Percentiles rank a stretch among this genome's conserved stretches.
These are phyloP conservation scores for Dysphania ambrosioides DNA, from an alignment of 148 eudicot genomes.

Conservation along the genomic window DNA sequence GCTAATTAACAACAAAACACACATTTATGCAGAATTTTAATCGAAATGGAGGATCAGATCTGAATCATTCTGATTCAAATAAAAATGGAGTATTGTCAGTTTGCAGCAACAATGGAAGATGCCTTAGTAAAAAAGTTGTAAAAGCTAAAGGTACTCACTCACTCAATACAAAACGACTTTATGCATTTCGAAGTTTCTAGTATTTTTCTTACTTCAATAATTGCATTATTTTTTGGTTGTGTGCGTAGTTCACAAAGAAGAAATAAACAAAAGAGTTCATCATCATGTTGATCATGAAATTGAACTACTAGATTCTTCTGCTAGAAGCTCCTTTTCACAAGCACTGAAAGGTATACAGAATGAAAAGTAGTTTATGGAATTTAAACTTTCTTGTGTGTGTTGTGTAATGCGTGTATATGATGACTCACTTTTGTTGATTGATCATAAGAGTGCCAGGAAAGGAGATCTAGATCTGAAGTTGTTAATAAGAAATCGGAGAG, in stretches of 20 bases:
- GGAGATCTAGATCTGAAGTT: slow-evolving; percentile 63
- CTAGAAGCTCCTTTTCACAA: slow-evolving; percentile 68
- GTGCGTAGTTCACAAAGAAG: slow-evolving; percentile 40
- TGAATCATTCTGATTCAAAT: slow-evolving; percentile 52
- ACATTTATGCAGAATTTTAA: slow-evolving; percentile 48
- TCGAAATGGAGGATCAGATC: slow-evolving; percentile 58
- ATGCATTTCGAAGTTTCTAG: slow-evolving; percentile 1
- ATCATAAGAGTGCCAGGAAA: slow-evolving; percentile 65
- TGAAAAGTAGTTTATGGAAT: background rate
- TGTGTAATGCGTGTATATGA: background rate
- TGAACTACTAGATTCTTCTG: slow-evolving; percentile 59
- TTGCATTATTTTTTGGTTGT: slow-evolving; percentile 15
- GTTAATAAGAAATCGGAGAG: slow-evolving; percentile 46
- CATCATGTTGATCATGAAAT: slow-evolving; percentile 32
- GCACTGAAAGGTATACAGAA: slow-evolving; percentile 62
- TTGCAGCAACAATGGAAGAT: slow-evolving; percentile 35
- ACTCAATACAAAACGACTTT: background rate
- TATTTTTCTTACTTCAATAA: background rate
- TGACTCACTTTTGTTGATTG: slow-evolving; percentile 1
- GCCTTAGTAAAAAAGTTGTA: slow-evolving; percentile 44
- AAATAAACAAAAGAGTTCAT: slow-evolving; percentile 35
- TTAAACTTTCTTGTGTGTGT: background rate
- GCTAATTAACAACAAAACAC: too few relatives aligned
- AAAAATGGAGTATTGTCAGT: slow-evolving; percentile 26
- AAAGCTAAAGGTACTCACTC: slow-evolving; percentile 59